Percentiles rank a stretch among this genome's conserved stretches.
phyloP scores from a whole-genome alignment of 352 stramenopile species.

The Phytophthora ramorum region DNA sequence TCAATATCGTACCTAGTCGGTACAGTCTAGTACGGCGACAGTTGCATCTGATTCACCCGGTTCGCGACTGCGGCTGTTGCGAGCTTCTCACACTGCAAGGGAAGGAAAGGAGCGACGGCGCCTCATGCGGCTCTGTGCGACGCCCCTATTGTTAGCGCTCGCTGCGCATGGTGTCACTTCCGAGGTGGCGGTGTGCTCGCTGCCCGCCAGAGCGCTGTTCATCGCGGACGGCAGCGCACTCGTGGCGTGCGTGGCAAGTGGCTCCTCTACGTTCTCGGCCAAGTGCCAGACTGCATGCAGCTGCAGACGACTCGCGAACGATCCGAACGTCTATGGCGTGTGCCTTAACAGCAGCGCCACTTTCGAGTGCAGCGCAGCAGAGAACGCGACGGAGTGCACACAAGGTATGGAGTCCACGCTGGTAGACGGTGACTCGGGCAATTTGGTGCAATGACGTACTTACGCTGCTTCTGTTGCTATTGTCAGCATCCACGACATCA shows the following conservation, averaged over 20 bases:
- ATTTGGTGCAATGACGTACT: conserved; percentile 1
- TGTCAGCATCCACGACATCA: conserved; percentile 3
- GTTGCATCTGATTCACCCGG: neutral
- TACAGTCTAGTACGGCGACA: neutral
- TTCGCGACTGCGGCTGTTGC: neutral
- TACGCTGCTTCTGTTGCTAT: neutral
- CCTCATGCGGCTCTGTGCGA: conserved; percentile 11
- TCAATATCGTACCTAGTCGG: neutral
- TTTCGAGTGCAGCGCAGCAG: conserved; percentile 15
- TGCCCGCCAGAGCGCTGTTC: conserved; percentile 38
- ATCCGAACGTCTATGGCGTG: conserved; percentile 13
- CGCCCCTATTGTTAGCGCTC: conserved; percentile 13
- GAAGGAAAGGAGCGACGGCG: conserved; percentile 10
- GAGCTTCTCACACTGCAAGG: neutral
- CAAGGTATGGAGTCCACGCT: conserved; percentile 6
- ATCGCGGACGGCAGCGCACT: conserved; percentile 13
- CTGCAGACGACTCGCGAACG: conserved; percentile 25
- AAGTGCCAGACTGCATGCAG: conserved; percentile 24
- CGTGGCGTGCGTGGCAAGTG: conserved; percentile 9
- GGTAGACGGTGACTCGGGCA: neutral
- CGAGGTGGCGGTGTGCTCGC: conserved; percentile 29
- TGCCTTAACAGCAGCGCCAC: conserved; percentile 20
- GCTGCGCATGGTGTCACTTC: conserved; percentile 2
- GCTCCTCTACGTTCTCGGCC: conserved; percentile 15
- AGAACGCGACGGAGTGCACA: conserved; percentile 22